phyloP scores from a whole-genome alignment of 306 rosid species.

The Vachellia collinsii region DNA sequence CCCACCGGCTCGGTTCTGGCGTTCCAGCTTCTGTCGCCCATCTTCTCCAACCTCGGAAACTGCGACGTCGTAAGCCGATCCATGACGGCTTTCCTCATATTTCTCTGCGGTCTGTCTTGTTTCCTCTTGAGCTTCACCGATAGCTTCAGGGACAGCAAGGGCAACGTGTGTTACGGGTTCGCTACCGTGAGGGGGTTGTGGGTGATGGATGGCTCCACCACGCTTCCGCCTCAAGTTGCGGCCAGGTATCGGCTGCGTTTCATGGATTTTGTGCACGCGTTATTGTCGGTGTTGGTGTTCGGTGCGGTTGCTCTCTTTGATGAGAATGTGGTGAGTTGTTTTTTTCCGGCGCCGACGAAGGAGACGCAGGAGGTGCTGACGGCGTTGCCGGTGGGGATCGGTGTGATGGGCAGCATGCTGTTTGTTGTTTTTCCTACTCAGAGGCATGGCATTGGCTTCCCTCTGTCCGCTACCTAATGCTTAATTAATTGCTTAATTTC shows the following conservation, averaged over 20 bases:
- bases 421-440: constrained; percentile 64
- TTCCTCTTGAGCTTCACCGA: constrained; percentile 69
- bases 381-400: constrained; percentile 69
- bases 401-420: constrained; percentile 59
- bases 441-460: constrained; percentile 87
- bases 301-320: constrained; percentile 74
- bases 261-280: constrained; percentile 70
- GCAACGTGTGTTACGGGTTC: constrained; percentile 71
- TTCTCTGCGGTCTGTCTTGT: constrained; percentile 58
- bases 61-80: constrained; percentile 64
- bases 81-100: constrained; percentile 54
- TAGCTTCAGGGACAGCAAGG: constrained; percentile 64
- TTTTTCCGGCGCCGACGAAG: constrained; percentile 64
- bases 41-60: constrained; percentile 67
- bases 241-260: constrained; percentile 52
- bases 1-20: constrained; percentile 91
- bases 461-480: constrained; percentile 44
- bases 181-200: constrained; percentile 70
- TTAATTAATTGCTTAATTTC: no score
- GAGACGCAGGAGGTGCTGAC: constrained; percentile 62
- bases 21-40: constrained; percentile 81
- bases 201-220: constrained; percentile 67
- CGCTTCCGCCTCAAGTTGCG: constrained; percentile 44
- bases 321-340: constrained; percentile 66
- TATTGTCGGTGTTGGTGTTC: constrained; percentile 64